Percentiles rank a stretch among this genome's conserved stretches.
phyloP scores from a whole-genome alignment of 441 rosid species.

The Eutrema salsugineum region DNA sequence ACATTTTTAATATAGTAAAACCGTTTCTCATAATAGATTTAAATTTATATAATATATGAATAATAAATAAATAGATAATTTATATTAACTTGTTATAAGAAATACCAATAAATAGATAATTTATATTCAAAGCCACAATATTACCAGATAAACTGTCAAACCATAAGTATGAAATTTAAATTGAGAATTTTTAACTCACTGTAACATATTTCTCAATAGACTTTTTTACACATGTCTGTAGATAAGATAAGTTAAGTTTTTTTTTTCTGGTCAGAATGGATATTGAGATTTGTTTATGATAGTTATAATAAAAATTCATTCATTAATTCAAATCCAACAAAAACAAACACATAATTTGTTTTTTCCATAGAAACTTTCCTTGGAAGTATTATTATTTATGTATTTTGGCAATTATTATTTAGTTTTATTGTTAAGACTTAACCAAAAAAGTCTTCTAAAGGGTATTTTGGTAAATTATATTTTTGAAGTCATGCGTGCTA shows the following conservation, averaged over 20 bases:
- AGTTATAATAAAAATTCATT: background rate
- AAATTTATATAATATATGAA: too few species aligned
- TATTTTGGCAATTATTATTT: background rate
- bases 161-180: background rate
- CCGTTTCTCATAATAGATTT: too few species aligned
- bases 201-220: background rate
- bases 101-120: too few species aligned
- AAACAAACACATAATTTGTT: background rate
- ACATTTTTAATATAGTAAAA: too few species aligned
- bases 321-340: background rate
- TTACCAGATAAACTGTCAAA: background rate
- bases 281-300: background rate
- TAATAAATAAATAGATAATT: too few species aligned
- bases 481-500: conserved; percentile 6
- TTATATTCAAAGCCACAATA: background rate
- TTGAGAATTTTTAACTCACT: background rate
- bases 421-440: background rate
- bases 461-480: background rate
- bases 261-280: background rate
- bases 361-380: background rate
- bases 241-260: background rate
- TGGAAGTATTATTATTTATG: conserved; percentile 8
- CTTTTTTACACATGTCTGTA: background rate
- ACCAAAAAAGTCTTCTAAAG: background rate
- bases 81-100: too few species aligned